These are phyloP conservation scores for Picochlorum sp. DNA, from an alignment of 139 green algal genomes.

Conservation along the genomic window DNA sequence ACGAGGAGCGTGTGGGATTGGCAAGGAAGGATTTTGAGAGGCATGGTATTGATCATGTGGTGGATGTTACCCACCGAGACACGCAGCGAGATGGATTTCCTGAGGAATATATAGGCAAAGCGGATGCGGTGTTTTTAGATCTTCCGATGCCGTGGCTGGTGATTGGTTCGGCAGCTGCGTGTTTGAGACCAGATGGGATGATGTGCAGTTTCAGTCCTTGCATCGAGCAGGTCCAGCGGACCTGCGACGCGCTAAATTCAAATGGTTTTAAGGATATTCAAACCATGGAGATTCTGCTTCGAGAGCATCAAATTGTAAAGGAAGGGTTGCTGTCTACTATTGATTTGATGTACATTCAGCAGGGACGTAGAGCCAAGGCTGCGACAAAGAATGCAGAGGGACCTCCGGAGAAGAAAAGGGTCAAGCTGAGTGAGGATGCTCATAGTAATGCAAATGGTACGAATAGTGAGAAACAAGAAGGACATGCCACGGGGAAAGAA, in stretches of 20 bases:
- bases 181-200: constrained; percentile 56
- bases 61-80: constrained; percentile 50
- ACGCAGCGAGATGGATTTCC: constrained; percentile 83
- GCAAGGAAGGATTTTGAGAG: constrained; percentile 28
- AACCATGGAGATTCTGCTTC: constrained; percentile 77
- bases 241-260: constrained; percentile 47
- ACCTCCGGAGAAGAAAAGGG: neutral
- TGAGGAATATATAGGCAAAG: constrained; percentile 32
- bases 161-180: constrained; percentile 50
- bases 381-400: neutral
- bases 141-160: constrained; percentile 81
- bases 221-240: constrained; percentile 96
- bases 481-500: neutral
- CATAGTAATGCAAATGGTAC: neutral
- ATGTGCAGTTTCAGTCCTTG: constrained; percentile 96
- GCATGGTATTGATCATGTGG: constrained; percentile 31
- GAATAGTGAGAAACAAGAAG: neutral
- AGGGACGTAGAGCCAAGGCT: neutral
- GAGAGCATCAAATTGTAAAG: constrained; percentile 61
- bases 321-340: neutral
- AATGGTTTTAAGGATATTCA: constrained; percentile 59
- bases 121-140: constrained; percentile 87
- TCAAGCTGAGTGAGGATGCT: neutral
- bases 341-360: neutral
- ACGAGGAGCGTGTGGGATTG: constrained; percentile 39